These are phyloP conservation scores for Pachyrhizus erosus DNA, from an alignment of 306 rosid species.

Conservation along the genomic window DNA sequence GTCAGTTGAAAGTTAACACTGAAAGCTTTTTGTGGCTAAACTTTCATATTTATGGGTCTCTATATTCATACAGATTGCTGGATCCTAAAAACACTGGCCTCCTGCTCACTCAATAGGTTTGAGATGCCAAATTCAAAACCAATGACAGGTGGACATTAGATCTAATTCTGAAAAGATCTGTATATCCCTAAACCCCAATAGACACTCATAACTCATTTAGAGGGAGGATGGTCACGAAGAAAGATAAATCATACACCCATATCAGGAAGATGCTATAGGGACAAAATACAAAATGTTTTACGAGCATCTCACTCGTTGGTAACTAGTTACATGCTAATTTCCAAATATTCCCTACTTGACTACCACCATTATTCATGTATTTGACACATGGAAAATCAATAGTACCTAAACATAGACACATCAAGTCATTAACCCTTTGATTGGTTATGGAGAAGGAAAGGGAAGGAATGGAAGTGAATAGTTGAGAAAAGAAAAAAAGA, in stretches of 20 bases:
- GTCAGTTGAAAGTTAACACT: background rate
- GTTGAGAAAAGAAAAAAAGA: too few species aligned
- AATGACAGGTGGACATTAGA: background rate
- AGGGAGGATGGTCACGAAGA: background rate
- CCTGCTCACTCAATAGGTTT: background rate
- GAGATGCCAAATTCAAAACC: slow-evolving; percentile 11
- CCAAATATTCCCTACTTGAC: background rate
- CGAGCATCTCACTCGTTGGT: background rate
- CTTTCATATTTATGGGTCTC: background rate
- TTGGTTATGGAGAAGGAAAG: too few species aligned
- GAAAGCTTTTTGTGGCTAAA: background rate
- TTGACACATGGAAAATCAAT: slow-evolving; percentile 16
- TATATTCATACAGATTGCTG: background rate
- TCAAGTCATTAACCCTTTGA: background rate
- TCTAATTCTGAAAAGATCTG: background rate
- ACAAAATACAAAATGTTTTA: background rate
- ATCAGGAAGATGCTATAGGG: background rate
- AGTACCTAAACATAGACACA: background rate
- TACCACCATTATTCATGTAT: background rate
- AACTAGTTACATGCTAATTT: background rate
- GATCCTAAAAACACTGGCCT: slow-evolving; percentile 1
- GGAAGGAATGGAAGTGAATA: too few species aligned
- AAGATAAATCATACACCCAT: background rate
- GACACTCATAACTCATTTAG: background rate
- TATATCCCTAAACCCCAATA: background rate